phyloP scores from a whole-genome alignment of 2,329 filamentous ascomycete genomes.

The Hypoxylon sp. region DNA sequence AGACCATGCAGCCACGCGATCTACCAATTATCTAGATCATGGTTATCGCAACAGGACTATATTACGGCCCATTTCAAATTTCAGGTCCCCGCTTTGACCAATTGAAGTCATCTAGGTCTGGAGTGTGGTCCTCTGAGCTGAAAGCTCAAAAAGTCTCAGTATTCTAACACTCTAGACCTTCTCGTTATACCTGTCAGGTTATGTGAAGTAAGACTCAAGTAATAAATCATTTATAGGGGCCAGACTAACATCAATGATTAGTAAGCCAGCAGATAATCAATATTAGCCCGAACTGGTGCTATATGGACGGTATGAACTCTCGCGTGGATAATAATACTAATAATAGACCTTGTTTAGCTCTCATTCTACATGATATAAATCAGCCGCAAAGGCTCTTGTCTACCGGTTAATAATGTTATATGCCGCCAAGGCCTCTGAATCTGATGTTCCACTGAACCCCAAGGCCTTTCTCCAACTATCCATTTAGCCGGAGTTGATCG shows the following conservation, averaged over 20 bases:
- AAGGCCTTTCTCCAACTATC: slow-evolving; percentile 43
- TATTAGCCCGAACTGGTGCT: slow-evolving; percentile 11
- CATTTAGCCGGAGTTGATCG: slow-evolving; percentile 48
- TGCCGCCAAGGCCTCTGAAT: slow-evolving; percentile 16
- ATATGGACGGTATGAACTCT: slow-evolving; percentile 18
- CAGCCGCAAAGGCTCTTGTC: slow-evolving; percentile 35
- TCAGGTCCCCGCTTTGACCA: too few species aligned
- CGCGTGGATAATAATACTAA: slow-evolving; percentile 8
- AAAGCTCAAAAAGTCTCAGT: too few species aligned
- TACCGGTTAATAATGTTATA: slow-evolving; percentile 39
- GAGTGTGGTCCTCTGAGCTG: too few species aligned
- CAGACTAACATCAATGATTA: not conserved
- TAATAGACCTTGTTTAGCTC: slow-evolving; percentile 5
- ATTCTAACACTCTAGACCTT: not conserved
- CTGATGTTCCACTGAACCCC: slow-evolving; percentile 14
- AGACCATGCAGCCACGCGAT: too few species aligned
- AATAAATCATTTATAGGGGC: not conserved
- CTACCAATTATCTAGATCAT: too few species aligned
- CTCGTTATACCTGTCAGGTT: not conserved
- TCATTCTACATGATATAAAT: slow-evolving; percentile 11
- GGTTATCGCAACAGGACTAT: too few species aligned
- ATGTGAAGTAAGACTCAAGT: not conserved
- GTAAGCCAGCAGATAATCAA: slow-evolving; percentile 16
- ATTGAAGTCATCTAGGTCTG: too few species aligned
- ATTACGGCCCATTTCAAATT: too few species aligned